Conservation (phyloP, 163 green algal genomes). For the Botryococcus braunii region DNA sequence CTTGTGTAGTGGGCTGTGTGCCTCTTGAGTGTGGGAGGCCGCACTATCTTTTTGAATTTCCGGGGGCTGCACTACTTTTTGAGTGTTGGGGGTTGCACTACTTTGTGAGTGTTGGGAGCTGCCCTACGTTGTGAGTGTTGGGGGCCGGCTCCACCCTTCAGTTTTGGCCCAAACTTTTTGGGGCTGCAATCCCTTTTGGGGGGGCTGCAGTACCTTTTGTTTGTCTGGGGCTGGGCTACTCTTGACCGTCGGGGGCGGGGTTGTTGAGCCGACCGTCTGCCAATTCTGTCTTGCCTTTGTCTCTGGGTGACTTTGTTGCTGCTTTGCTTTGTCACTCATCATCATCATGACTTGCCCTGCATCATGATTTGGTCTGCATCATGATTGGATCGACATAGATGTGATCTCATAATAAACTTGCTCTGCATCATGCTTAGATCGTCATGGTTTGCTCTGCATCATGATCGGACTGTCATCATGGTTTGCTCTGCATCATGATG, state of each 20-base stretch:
- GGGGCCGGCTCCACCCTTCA: neutral
- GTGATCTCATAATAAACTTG: neutral
- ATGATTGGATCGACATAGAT: no score
- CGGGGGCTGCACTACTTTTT: neutral
- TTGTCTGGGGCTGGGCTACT: no score
- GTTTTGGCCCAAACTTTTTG: neutral
- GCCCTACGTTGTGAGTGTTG: neutral
- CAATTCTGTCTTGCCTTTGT: slow-evolving; percentile 1
- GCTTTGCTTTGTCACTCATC: no score
- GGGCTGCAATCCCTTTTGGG: neutral
- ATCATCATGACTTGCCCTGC: no score
- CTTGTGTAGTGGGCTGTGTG: neutral
- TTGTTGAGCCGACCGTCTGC: neutral
- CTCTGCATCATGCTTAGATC: neutral
- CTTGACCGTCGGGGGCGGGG: neutral
- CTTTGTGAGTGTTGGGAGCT: neutral
- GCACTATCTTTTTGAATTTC: neutral
- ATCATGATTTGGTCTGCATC: no score
- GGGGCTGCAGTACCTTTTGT: neutral
- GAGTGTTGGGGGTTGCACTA: neutral
- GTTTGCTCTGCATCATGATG: neutral
- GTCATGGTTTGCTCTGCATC: neutral
- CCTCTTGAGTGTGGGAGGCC: neutral
- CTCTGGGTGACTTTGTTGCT: neutral
- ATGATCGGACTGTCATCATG: neutral